Percentiles rank a stretch among this genome's conserved stretches.
phyloP scores from a whole-genome alignment of 2,329 filamentous ascomycete species.

The Epichloe gansuensis region DNA sequence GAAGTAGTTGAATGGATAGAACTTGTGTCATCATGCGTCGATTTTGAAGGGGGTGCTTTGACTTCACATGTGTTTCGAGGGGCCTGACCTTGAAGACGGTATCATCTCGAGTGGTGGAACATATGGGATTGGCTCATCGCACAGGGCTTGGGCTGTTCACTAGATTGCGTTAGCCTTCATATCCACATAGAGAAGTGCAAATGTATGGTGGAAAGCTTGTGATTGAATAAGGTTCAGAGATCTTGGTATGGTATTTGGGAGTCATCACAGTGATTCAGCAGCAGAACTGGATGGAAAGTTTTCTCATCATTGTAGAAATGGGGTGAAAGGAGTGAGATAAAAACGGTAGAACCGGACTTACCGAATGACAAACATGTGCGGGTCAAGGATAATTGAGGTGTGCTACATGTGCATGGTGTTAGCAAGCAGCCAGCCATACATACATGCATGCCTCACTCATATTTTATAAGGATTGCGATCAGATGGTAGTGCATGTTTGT shows the following conservation, averaged over 20 bases:
- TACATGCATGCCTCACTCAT: not conserved
- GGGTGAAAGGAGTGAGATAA: not conserved
- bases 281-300: conserved; percentile 56
- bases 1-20: conserved; percentile 66
- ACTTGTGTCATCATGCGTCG: conserved; percentile 35
- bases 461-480: conserved; percentile 21
- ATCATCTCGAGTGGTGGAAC: not conserved
- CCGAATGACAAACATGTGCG: not conserved
- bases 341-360: not conserved
- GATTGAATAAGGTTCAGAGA: conserved; percentile 32
- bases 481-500: conserved; percentile 71
- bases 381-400: not conserved
- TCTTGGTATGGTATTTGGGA: conserved; percentile 51
- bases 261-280: conserved; percentile 58
- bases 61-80: not conserved
- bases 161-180: not conserved
- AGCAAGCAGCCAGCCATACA: not conserved
- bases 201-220: not conserved
- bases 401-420: not conserved
- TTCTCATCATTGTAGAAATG: conserved; percentile 45
- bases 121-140: not conserved
- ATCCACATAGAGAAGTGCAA: not conserved
- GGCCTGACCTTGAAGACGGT: not conserved
- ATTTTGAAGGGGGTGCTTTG: not conserved
- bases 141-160: not conserved